Evolutionary conservation across 2,329 filamentous ascomycete species (phyloP), one percentile per base, ranked within the genome.

Genomic region (Sclerotinia glacialis): DNA sequence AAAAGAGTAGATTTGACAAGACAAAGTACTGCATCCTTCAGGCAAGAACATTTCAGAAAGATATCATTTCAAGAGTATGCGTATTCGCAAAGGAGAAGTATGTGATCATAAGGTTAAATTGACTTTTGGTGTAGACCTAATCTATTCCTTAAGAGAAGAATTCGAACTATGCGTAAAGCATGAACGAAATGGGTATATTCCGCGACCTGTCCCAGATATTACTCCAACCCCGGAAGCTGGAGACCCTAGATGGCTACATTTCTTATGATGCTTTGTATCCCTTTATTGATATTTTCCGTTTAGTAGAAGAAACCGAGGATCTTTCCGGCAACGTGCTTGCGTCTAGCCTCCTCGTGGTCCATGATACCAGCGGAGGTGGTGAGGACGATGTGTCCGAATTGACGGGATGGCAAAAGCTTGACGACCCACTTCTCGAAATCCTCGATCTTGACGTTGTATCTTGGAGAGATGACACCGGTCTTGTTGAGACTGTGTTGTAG

Each of bases 231-330:
- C 26, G 37, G 37, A 66, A 61, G 53, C 55, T 60, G 67, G 71
- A n/a, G 44, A 37, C 68, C 68, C 68, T 66, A 74, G 71, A 73
- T 74, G 72, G 71, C 34, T 73, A 73, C 71, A 74, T 26, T 70
- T 68, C 72, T 74, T 74, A 75, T 72, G 72, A 70, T 73, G 71
- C 71, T 73, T 72, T 73, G 68, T 67, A 73, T 71, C 65, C 74
- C 68, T 64, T 53, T 31, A 55, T 67, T 64, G 64, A 44, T 42
- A 55, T 70, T 63, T 67, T 67, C 49, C 49, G 23, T 69, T 81
- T 95, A 97, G 88, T 97, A 98, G 88, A 97, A 97, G 90, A 98
- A 99, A 78, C 95, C 95, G 77, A 98, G 92, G 83, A 99, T 92
- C 89, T 99, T 99, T 84, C 95, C 95, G 76, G 94, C 89, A 79